phyloP scores from a whole-genome alignment of 2,329 filamentous ascomycete species.

The Sporothrix luriei region DNA sequence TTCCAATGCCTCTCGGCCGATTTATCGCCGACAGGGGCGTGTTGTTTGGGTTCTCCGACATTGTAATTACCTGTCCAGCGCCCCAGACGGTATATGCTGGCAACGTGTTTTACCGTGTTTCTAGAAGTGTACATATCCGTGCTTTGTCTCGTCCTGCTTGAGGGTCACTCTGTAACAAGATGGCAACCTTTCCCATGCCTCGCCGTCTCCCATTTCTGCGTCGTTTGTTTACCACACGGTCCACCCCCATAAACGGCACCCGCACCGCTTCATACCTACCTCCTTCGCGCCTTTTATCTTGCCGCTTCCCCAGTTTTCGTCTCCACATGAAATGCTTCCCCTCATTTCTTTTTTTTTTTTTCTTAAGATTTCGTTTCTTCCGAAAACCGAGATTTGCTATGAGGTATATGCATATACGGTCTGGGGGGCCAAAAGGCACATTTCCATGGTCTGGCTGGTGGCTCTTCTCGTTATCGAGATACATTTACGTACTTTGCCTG shows the following conservation, averaged over 20 bases:
- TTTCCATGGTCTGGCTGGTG: not conserved
- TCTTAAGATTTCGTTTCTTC: not conserved
- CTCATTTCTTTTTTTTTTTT: not conserved
- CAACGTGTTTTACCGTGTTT: not conserved
- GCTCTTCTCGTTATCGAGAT: not conserved
- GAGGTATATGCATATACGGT: not conserved
- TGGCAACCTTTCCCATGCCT: not conserved
- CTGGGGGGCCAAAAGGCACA: too few species aligned
- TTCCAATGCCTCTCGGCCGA: not conserved
- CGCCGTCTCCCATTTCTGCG: not conserved
- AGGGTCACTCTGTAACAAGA: not conserved
- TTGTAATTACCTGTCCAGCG: not conserved
- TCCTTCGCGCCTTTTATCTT: not conserved
- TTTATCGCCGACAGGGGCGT: constrained; percentile 2
- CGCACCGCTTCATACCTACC: not conserved
- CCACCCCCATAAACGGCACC: not conserved
- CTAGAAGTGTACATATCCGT: not conserved
- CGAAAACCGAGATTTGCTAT: constrained; percentile 24
- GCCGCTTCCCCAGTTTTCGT: constrained; percentile 10
- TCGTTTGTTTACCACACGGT: not conserved
- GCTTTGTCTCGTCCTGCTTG: not conserved
- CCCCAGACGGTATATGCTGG: not conserved
- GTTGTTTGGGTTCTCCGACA: not conserved
- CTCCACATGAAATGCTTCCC: not conserved
- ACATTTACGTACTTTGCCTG: not conserved